These are phyloP conservation scores for Exophiala lecanii-corni DNA, from an alignment of 2,329 filamentous ascomycete species.

Conservation along the genomic window DNA sequence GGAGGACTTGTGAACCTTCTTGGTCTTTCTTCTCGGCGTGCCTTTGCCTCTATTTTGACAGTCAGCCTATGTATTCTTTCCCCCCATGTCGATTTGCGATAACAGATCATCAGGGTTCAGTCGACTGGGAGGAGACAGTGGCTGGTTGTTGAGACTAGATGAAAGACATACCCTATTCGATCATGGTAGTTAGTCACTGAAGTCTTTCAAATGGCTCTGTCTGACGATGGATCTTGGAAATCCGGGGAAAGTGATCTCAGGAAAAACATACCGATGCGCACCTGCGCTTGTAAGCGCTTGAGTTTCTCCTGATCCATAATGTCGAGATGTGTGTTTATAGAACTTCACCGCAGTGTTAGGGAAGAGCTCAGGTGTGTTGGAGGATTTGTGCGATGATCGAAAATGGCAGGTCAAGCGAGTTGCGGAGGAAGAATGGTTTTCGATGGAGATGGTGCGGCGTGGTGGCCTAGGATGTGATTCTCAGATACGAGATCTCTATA, in stretches of 20 bases:
- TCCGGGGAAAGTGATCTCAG: too few species aligned
- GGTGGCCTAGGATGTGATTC: too few species aligned
- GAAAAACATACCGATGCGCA: slow-evolving; percentile 66
- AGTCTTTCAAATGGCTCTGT: too few species aligned
- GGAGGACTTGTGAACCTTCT: slow-evolving; percentile 91
- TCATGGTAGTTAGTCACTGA: too few species aligned
- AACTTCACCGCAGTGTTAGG: background rate
- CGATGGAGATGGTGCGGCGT: too few species aligned
- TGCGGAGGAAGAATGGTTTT: too few species aligned
- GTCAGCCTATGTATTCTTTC: too few species aligned
- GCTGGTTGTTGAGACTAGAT: slow-evolving; percentile 26
- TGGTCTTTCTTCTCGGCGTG: slow-evolving; percentile 94
- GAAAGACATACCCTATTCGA: too few species aligned
- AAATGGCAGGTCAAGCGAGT: background rate
- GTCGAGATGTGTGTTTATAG: slow-evolving; percentile 27
- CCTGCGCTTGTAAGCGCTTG: slow-evolving; percentile 61
- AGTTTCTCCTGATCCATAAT: slow-evolving; percentile 64
- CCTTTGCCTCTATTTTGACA: slow-evolving; percentile 80
- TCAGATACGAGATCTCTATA: too few species aligned
- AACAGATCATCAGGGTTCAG: background rate
- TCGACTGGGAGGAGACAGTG: slow-evolving; percentile 29
- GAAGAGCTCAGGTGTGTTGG: background rate
- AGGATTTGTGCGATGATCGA: background rate
- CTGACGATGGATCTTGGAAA: too few species aligned
- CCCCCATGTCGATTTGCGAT: too few species aligned